Evolutionary conservation across 2,329 filamentous ascomycete species (phyloP), one percentile per base, ranked within the genome.

Genomic region (Cladorrhinum sp.): DNA sequence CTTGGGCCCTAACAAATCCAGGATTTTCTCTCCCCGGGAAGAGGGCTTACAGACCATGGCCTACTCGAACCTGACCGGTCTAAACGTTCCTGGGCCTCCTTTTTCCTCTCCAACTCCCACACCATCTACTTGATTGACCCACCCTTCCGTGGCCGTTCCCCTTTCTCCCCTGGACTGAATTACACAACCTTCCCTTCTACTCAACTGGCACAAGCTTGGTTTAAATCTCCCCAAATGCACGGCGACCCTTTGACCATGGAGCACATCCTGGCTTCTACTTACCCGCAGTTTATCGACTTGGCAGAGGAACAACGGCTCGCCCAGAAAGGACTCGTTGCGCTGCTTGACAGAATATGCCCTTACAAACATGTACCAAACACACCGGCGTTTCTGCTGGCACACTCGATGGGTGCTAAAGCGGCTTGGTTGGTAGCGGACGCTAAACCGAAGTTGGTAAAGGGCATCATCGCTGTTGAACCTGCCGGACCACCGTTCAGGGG

Each of bases 401-500:
- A 86, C 64, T 81, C 79, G 0, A 76, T 83, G n/a, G 79, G 80
- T 5, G 77, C 77, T 1, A 73, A 72, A 14, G 76, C 77, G 62
- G 76, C 73, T 10, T 83, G 77, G 77, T 72, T 79, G 10, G 73
- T 80, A 14, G 80, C 78, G 1, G 83, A 86, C 64, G 70, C 72
- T 2, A 70, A 77, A 3, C 81, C 83, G 0, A 64, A 76, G 0
- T 70, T 80, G 1, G 77, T 85, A 1, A 76, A 76, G 24, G 77
- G 72, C 0, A 76, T 84, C 18, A 70, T 86, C 1, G 74, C 77
- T 0, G 63, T 86, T 14, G 84, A 86, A 65, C 83, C 83, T 0
- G 69, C 73, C 5, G 83, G 83, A 0, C 82, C 82, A 1, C 82
- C 82, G 0, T 84, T 80, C 55, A 39, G 30, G 10, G 50, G 50